A percentile compares a stretch with the other conserved stretches of the same genome.
These are phyloP conservation scores for Leccinum fallax DNA, from an alignment of 1,284 basidiomycete genomes.

Conservation along the genomic window DNA sequence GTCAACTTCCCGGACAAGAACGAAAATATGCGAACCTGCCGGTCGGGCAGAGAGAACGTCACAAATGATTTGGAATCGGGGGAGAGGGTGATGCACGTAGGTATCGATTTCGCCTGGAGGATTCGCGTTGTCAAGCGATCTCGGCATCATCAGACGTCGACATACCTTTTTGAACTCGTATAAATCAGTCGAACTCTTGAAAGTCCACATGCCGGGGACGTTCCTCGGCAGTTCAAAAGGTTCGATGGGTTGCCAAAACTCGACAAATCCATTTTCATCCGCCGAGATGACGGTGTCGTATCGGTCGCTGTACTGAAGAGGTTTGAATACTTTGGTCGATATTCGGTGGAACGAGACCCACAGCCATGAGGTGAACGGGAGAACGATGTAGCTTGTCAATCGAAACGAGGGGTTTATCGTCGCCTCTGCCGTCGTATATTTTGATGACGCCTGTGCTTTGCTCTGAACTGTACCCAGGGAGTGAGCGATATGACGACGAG, in stretches of 20 bases:
- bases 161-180: conserved; percentile 98
- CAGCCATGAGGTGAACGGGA: conserved; percentile 90
- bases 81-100: conserved; percentile 89
- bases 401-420: conserved; percentile 73
- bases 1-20: conserved; percentile 87
- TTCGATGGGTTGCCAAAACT: conserved; percentile 93
- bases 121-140: background rate
- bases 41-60: conserved; percentile 87
- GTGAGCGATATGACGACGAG: conserved; percentile 6
- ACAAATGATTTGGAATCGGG: conserved; percentile 88
- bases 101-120: conserved; percentile 82
- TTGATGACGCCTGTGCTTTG: conserved; percentile 73
- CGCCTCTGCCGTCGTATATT: conserved; percentile 92
- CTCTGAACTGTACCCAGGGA: conserved; percentile 65
- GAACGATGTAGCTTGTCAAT: conserved; percentile 80
- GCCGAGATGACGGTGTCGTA: conserved; percentile 94
- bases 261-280: conserved; percentile 93
- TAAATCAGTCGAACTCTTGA: conserved; percentile 90
- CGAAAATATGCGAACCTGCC: conserved; percentile 88
- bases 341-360: conserved; percentile 44
- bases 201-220: conserved; percentile 83
- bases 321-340: conserved; percentile 5
- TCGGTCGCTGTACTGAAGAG: conserved; percentile 79
- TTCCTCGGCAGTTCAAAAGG: conserved; percentile 85
- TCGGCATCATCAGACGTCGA: background rate